Base-by-base conservation (phyloP, 1,139 yeast species). In the Lodderomyces elongisporus region DNA sequence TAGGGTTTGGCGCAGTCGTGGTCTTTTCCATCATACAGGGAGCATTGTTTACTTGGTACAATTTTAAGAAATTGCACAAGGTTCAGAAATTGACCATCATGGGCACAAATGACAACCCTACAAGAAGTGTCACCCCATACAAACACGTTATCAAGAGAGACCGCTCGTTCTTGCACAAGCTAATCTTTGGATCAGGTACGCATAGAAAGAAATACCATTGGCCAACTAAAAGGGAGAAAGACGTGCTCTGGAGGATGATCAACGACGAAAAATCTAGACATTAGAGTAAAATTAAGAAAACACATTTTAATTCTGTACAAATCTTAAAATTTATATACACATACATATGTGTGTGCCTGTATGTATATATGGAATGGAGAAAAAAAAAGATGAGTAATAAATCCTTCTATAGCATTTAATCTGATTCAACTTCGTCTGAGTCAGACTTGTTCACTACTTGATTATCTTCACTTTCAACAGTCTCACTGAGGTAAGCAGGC, bases 231-330 rank as follows among this genome's bases (percentile, higher is more conserved):
- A 64, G 62, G 37, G 79, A 77, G 35, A 62, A 77, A 44, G 85
- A 79, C 41, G 68, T 74, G 30, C 73, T 80, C 5, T 81, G 89
- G 89, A 71, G 79, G 46, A 81, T 85, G 89, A 65, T 82, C 39
- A 71, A 78, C 31, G 81, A 78, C 35, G 79, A 77, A 37, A 75
- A 75, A 51, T 48, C 52, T 27, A 47, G 38, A 23, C 34, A 42
- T 25, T 41, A 44, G 18, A 8, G 14, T 24, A 20, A 20, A 10
- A 20, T 20, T 8, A 20, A 7, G 10, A 20, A 7, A 20, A 20
- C 22, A 7, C 10, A 20, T 8, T 20, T 20, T 20, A 20, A 8
- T 20, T 20, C 22, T 20, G 7, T 20, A 20, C 22, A n/a, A n/a
- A n/a, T n/a, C n/a, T n/a, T n/a, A n/a, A n/a, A n/a, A n/a, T n/a